Conservation (phyloP, 2,329 filamentous ascomycete species). For the Juglanconis oblonga region DNA sequence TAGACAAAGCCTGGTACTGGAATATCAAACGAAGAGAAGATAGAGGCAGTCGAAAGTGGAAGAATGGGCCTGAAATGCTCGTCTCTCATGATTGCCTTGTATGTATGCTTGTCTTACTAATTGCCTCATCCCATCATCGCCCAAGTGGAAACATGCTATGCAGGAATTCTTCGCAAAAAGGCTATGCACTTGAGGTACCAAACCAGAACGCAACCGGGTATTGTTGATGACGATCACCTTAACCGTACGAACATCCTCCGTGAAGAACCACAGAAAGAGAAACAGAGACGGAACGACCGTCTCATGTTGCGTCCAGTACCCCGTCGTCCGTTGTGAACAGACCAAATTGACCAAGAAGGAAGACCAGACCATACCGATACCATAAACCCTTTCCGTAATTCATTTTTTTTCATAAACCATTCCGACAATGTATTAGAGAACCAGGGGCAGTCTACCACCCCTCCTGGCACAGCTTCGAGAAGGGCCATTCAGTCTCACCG, state of each 20-base stretch:
- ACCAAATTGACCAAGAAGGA: neutral
- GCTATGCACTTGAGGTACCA: neutral
- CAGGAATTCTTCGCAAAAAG: neutral
- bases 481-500: constrained; percentile 16
- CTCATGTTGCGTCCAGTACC: too few relatives aligned
- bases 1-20: neutral
- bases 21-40: too few relatives aligned
- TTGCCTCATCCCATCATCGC: neutral
- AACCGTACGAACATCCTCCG: neutral
- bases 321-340: too few relatives aligned
- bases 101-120: neutral
- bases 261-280: neutral
- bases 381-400: neutral
- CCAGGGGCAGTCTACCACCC: constrained; percentile 13
- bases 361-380: neutral
- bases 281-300: too few relatives aligned
- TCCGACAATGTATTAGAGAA: neutral
- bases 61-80: neutral
- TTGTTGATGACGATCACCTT: neutral
- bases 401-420: neutral
- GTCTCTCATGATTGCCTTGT: neutral
- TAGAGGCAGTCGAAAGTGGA: too few relatives aligned
- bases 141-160: neutral
- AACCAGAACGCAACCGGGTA: neutral
- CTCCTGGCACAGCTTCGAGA: constrained; percentile 14